Conservation (phyloP, 2,329 filamentous ascomycete species). For the Cercospora sesami region DNA sequence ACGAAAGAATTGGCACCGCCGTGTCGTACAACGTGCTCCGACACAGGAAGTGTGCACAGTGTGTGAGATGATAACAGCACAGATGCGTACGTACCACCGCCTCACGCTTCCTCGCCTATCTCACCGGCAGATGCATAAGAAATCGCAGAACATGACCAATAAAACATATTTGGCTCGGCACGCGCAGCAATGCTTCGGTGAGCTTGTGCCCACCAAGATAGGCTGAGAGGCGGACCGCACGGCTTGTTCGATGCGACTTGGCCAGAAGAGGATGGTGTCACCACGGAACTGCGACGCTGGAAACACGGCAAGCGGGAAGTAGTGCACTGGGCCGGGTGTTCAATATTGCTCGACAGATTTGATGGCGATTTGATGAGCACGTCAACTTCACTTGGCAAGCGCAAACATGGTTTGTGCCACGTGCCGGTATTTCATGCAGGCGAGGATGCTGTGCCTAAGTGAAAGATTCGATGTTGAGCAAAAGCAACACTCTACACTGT, state of each 20-base stretch:
- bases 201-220: constrained; percentile 4
- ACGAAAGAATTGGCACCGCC: neutral
- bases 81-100: neutral
- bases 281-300: neutral
- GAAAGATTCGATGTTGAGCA: too few species aligned
- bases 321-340: neutral
- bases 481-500: too few species aligned
- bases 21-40: neutral
- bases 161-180: neutral
- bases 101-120: neutral
- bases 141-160: constrained; percentile 3
- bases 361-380: neutral
- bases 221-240: constrained; percentile 2
- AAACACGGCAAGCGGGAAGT: neutral
- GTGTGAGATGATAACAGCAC: neutral
- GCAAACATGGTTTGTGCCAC: too few species aligned
- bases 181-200: constrained; percentile 1
- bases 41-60: neutral
- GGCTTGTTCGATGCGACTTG: neutral
- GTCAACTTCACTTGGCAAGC: neutral
- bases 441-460: too few species aligned
- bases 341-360: neutral
- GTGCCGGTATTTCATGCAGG: too few species aligned
- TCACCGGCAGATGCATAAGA: neutral
- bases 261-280: constrained; percentile 11